Base-by-base conservation (phyloP, 2,329 filamentous ascomycete genomes). In the Ophiostoma australiae region DNA sequence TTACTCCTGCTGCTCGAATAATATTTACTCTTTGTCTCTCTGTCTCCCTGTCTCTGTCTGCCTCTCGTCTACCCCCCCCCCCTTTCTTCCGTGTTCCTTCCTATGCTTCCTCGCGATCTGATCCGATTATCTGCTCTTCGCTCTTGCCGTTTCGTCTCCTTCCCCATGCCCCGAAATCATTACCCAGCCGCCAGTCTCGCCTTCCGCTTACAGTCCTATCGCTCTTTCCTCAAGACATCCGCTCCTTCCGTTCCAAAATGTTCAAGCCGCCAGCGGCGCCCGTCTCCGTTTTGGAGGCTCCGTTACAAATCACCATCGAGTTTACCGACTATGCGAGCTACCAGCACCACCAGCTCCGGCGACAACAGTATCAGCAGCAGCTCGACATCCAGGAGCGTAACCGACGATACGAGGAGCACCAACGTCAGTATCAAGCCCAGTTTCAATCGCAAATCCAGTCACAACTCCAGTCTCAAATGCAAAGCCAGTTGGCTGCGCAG, bases 181-280 rank as follows among this genome's bases (percentile, higher is more conserved):
- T 31, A 27, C 13, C 15, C 27, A 2, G 15, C 58, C 31, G 8
- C n/a, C 52, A 27, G 31, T 31, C 23, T 31, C 13, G 23, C 61
- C 61, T 65, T 37, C 31, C 10, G 8, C 13, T 37, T 37, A 20
- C 33, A n/a, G 10, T 37, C 33, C n/a, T 65, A 33, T 37, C 20
- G 27, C 48, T 31, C 17, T 52, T 69, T 71, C 69, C 52, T n/a
- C 23, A 11, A n/a, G 1, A 3, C 1, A 33, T 23, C 44, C 70
- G 68, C 69, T 72, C 44, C 48, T 68, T 37, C 52, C 8, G 11
- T 37, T 17, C 68, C 76, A 82, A 80, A 78, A 87, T 87, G 85
- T 87, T 85, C 80, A 82, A 85, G 78, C 82, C 85, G 76, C 83
- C 85, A 75, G 80, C 83, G 70, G 83, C 83, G 70, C 81, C 84